Base-by-base conservation (phyloP, 495 filamentous ascomycete species). In the Aspergillus affinis region DNA sequence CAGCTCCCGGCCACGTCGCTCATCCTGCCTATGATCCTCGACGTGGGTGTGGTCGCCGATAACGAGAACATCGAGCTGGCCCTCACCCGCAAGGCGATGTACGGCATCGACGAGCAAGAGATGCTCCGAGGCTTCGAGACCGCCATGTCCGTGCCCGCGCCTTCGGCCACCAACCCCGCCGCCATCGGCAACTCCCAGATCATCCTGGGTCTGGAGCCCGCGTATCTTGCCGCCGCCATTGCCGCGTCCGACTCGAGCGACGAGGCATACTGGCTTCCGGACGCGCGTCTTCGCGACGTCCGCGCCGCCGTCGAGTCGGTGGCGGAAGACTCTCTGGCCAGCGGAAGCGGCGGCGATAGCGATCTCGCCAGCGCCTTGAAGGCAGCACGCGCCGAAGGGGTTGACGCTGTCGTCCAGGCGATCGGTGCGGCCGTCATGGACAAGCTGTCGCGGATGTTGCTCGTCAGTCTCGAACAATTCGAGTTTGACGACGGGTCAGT, bases 91-190 rank as follows among this genome's bases (percentile, higher is more conserved):
- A 65, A 66, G 26, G 69, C 58, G 4, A 72, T 79, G 61, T 75
- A 80, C 56, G 73, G 70, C 19, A 73, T 80, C 58, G 70, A 75
- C 49, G 78, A 77, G 54, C 50, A 65, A 5, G 61, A 74, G 3
- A 45, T 77, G 18, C 64, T 77, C 2, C 52, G 62, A 12, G 53
- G 57, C 0, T 71, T 79, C 47, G 75, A 78, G 51, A 57, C 57
- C 1, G 70, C 70, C 19, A 70, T 75, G 46, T 51, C 60, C 30
- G 81, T 0, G 81, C 85, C 27, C 89, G 72, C 51, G 82, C 86
- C 0, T 82, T 90, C 52, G 84, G 68, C 10, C 77, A 18, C 5
- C 47, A 8, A 18, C 4, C 79, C 67, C 6, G 82, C 80, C 17
- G 74, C 57, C 53, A 61, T 36, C 46, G 30, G 27, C 26, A 36